Evolutionary conservation across 2,329 filamentous ascomycete species (phyloP), one percentile per base, ranked within the genome.

Genomic region (Grosmannia penicillata): DNA sequence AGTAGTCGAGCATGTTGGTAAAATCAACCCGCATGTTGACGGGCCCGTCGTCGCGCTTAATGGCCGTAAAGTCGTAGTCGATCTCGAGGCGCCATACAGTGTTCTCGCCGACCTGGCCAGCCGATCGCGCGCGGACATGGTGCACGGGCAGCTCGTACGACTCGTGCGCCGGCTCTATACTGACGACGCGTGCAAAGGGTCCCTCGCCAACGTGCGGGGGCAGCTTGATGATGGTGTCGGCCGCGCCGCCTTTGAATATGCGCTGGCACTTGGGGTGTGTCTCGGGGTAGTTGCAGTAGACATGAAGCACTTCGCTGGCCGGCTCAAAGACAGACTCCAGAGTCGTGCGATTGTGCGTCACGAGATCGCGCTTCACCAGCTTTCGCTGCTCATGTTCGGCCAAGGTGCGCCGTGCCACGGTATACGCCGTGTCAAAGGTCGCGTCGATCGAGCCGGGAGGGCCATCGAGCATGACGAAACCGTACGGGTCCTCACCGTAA

Each of bases 1-100:
- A 32, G 29, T 32, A 32, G 9, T 18, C 29, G 6, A 32, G 29
- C 29, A 32, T 8, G 29, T 34, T 34, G 33, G 33, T 34, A 14
- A 34, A 34, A 15, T 34, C 33, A 14, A 34, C 33, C 8, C 22
- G 22, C 33, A 34, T 23, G 33, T 34, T 34, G 33, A 34, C 33
- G 8, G 33, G 33, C 10, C 33, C 33, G 15, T 34, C 33, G 33
- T 34, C 33, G 21, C 33, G 21, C 33, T 34, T 25, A 22, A 34
- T 34, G 21, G 22, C 21, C 21, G 33, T 22, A 8, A 34, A 34
- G 33, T 34, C n/a, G 33, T 34, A 34, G 33, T 34, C 33, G n/a
- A 34, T 25, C 13, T 15, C 33, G 11, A 34, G 1, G 33, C 33
- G 33, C 13, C n/a, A 34, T 14, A 34, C 33, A 3, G 21, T 34